Base-by-base conservation (phyloP, 768 basidiomycete genomes). In the Rhodotorula paludigena region DNA sequence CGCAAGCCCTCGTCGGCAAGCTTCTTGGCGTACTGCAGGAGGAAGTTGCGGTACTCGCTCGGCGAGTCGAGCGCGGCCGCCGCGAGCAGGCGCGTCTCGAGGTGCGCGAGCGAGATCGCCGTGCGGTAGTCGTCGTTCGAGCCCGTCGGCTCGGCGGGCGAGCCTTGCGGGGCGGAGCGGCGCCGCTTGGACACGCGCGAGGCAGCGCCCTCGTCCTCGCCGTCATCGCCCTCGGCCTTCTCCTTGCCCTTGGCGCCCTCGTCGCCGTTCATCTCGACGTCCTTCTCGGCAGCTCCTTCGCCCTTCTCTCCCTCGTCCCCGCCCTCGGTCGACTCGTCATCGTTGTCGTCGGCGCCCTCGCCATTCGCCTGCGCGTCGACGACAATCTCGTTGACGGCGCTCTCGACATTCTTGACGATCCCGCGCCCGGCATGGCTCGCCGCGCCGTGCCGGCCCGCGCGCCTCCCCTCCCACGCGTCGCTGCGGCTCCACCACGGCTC, bases 1-100 rank as follows among this genome's bases (percentile, higher is more conserved):
- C 84, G 81, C 77, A 91, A 92, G 0, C 89, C 92, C 77, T 94
- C 92, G 70, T 96, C 90, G 42, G 88, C 90, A 48, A 98, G 81
- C 79, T 85, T 86, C 81, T 84, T 88, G 44, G 90, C 87, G 77
- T 96, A 97, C 71, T 85, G 71, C 61, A 86, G 71, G 72, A 97
- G 76, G 61, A 84, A 85, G 74, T 86, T 83, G 77, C 86, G 89
- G 79, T 89, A 96, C 79, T 98, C 96, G 56, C 81, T 78, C n/a
- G 85, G 84, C 75, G 90, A 92, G 30, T 91, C 90, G 42, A 97
- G 80, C 55, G 85, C 76, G 69, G 80, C 83, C 25, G 90, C 84
- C 10, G 90, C 86, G 75, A 86, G 84, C 78, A 96, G 77, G 68
- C 86, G 84, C 57, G 85, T 86, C 81, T 99, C 96, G 64, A 96